phyloP scores from a whole-genome alignment of 257 asterid genomes.

The Nicotiana obtusifolia region DNA sequence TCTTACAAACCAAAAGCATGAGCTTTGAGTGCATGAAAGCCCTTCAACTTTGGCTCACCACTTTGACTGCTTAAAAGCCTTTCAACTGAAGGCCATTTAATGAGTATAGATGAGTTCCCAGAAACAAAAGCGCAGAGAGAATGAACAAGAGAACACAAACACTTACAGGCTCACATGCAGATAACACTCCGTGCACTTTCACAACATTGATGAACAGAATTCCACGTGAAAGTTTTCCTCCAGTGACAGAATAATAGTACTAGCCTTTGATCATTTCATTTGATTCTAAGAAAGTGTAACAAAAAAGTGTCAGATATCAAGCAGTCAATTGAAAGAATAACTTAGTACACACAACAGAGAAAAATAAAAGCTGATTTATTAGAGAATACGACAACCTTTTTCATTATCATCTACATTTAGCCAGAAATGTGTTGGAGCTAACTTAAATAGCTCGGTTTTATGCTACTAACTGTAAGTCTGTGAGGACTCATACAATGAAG shows the following conservation, averaged over 20 bases:
- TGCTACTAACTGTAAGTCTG: background rate
- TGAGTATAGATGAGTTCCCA: background rate
- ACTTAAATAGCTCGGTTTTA: background rate
- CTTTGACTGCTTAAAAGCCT: background rate
- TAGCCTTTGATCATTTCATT: background rate
- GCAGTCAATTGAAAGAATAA: background rate
- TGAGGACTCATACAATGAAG: constrained; percentile 6
- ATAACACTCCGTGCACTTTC: background rate
- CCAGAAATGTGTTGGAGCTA: background rate
- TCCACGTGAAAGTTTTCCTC: background rate
- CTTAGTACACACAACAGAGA: background rate
- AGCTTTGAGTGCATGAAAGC: background rate
- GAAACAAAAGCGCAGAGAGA: background rate
- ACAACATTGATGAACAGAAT: background rate
- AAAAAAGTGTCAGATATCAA: background rate
- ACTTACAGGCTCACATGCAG: background rate
- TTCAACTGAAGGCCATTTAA: background rate
- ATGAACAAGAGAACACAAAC: background rate
- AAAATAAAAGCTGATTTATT: background rate
- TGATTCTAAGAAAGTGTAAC: constrained; percentile 2
- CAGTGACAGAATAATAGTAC: background rate
- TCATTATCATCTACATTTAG: background rate
- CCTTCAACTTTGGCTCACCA: background rate
- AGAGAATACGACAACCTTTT: background rate
- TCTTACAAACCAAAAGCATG: background rate